These are phyloP conservation scores for Salix suchowensis DNA, from an alignment of 345 rosid species.

Conservation along the genomic window DNA sequence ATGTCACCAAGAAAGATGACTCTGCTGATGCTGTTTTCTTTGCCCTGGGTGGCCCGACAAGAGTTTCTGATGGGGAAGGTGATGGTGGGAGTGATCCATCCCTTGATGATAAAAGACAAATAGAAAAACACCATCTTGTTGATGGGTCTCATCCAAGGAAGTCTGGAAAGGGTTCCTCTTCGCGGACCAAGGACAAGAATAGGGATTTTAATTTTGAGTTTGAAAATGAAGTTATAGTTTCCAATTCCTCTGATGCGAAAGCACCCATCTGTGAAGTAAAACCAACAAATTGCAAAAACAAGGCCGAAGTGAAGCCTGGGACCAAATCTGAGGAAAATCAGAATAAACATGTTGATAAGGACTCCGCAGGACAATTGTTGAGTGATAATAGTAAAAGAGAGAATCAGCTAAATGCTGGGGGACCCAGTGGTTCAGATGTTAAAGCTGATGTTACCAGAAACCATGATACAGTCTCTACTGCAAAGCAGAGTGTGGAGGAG, in stretches of 20 bases:
- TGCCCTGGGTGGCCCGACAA: slow-evolving; percentile 39
- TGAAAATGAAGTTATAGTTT: slow-evolving; percentile 14
- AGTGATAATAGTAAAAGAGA: slow-evolving; percentile 43
- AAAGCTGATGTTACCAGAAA: slow-evolving; percentile 35
- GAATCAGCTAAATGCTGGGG: slow-evolving; percentile 23
- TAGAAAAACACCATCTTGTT: slow-evolving; percentile 37
- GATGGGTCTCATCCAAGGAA: slow-evolving; percentile 45
- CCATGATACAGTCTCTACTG: slow-evolving; percentile 30
- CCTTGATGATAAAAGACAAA: slow-evolving; percentile 42
- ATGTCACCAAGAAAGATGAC: slow-evolving; percentile 34
- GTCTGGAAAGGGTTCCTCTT: slow-evolving; percentile 62
- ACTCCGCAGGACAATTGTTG: slow-evolving; percentile 30
- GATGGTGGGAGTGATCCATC: slow-evolving; percentile 49
- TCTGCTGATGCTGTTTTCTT: slow-evolving; percentile 37
- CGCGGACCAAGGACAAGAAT: slow-evolving; percentile 59
- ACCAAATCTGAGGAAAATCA: slow-evolving; percentile 37
- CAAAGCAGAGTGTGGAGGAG: slow-evolving; percentile 34
- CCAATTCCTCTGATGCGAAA: slow-evolving; percentile 38
- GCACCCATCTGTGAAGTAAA: slow-evolving; percentile 36
- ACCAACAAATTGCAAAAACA: slow-evolving; percentile 38
- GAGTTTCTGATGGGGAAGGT: slow-evolving; percentile 57
- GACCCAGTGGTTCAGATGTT: slow-evolving; percentile 36
- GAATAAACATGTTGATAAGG: slow-evolving; percentile 39
- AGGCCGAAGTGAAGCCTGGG: slow-evolving; percentile 34
- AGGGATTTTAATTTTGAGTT: slow-evolving; percentile 32